Conservation (phyloP, 352 stramenopile genomes). For the Globisporangium spiculum region DNA sequence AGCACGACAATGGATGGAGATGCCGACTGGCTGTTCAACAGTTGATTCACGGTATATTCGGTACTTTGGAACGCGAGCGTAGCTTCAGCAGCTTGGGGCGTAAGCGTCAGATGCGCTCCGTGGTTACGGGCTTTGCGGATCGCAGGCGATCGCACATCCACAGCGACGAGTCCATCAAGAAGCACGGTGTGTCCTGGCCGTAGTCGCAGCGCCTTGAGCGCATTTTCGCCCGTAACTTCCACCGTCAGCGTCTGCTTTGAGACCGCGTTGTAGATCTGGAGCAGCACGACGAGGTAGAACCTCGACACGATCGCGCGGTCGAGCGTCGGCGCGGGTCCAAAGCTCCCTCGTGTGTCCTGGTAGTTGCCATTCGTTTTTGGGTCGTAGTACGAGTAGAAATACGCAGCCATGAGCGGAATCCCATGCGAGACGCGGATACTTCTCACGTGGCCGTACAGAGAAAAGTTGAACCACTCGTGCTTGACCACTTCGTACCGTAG, state of each 20-base stretch:
- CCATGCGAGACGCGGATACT: constrained; percentile 58
- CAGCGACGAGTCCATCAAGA: constrained; percentile 48
- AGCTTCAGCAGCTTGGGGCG: constrained; percentile 6
- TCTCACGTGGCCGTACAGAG: constrained; percentile 48
- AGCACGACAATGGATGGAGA: constrained; percentile 31
- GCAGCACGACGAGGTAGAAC: constrained; percentile 59
- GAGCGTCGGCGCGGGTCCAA: constrained; percentile 22
- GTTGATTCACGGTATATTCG: constrained; percentile 19
- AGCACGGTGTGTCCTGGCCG: constrained; percentile 48
- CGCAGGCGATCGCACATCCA: constrained; percentile 34
- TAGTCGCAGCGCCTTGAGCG: constrained; percentile 38
- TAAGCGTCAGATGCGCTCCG: constrained; percentile 8
- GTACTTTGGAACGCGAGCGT: constrained; percentile 39
- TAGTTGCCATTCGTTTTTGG: constrained; percentile 37
- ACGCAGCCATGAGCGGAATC: constrained; percentile 60
- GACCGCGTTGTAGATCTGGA: constrained; percentile 51
- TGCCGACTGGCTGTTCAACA: neutral
- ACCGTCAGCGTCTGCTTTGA: constrained; percentile 40
- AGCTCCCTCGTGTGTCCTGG: constrained; percentile 15
- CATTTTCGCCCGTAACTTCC: constrained; percentile 51
- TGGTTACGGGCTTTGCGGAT: constrained; percentile 27
- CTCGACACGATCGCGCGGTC: constrained; percentile 56
- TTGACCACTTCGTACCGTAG: constrained; percentile 27
- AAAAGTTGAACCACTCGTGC: constrained; percentile 43
- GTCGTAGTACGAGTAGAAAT: constrained; percentile 69